These are phyloP conservation scores for Lachnellula subtilissima DNA, from an alignment of 2,329 filamentous ascomycete species.

Conservation along the genomic window DNA sequence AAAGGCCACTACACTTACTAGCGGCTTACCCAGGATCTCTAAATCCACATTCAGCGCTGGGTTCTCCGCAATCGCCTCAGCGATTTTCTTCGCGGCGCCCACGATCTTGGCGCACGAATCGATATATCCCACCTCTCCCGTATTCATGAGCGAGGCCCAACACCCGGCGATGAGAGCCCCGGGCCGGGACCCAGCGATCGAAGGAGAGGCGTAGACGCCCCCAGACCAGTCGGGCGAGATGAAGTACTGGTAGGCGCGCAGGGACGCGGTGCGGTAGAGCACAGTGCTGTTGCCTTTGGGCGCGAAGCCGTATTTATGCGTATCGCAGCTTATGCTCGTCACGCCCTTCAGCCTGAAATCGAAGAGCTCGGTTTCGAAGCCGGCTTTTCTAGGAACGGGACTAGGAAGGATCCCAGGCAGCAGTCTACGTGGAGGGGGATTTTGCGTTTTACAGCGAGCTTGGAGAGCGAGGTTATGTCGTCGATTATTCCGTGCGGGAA, in stretches of 20 bases:
- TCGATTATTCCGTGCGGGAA: constrained; percentile 98
- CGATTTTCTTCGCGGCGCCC: constrained; percentile 77
- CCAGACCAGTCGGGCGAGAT: constrained; percentile 92
- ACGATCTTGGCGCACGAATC: constrained; percentile 85
- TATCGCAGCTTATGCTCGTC: constrained; percentile 93
- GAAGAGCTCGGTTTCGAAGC: constrained; percentile 82
- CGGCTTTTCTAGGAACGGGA: constrained; percentile 89
- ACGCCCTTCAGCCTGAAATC: constrained; percentile 94
- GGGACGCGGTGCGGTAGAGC: constrained; percentile 74
- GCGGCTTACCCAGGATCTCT: constrained; percentile 74
- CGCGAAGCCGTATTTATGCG: constrained; percentile 98
- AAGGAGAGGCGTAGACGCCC: constrained; percentile 91
- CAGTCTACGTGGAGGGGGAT: constrained; percentile 94
- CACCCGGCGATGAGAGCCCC: constrained; percentile 93
- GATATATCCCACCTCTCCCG: constrained; percentile 85
- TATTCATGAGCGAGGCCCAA: constrained; percentile 86
- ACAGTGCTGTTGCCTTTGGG: constrained; percentile 95
- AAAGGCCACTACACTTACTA: constrained; percentile 90
- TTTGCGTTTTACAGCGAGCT: constrained; percentile 71
- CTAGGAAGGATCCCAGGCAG: constrained; percentile 91
- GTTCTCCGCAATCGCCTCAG: constrained; percentile 64
- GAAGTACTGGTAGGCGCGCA: constrained; percentile 93
- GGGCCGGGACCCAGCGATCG: constrained; percentile 84
- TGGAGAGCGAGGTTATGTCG: constrained; percentile 81
- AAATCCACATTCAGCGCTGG: constrained; percentile 68